phyloP scores from a whole-genome alignment of 179 eudicot genomes.

The Silene vulgaris region DNA sequence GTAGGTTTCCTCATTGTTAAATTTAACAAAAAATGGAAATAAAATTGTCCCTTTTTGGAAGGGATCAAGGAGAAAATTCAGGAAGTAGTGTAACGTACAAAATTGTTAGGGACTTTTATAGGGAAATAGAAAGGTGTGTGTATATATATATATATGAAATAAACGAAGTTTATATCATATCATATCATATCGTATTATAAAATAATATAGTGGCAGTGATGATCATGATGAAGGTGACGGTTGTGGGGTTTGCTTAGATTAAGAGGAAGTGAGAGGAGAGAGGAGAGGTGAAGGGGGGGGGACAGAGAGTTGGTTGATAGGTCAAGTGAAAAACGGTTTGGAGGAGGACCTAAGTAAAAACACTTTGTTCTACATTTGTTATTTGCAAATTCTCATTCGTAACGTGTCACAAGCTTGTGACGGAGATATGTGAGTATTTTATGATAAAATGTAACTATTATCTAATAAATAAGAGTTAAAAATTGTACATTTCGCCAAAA shows the following conservation, averaged over 20 bases:
- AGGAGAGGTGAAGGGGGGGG: slow-evolving; percentile 21
- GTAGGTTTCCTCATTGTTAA: slow-evolving; percentile 38
- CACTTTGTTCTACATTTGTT: neutral
- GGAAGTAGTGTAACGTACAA: slow-evolving; percentile 39
- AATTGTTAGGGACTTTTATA: slow-evolving; percentile 33
- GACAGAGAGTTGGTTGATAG: slow-evolving; percentile 53
- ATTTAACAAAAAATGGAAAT: neutral
- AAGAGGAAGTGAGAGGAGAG: slow-evolving; percentile 33
- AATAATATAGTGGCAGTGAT: slow-evolving; percentile 39
- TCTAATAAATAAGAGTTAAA: too few species aligned
- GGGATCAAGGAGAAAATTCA: neutral
- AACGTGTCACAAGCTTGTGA: too few species aligned
- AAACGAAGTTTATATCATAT: neutral
- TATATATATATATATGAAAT: neutral
- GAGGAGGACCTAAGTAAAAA: slow-evolving; percentile 31
- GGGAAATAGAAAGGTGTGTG: slow-evolving; percentile 29
- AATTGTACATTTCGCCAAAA: too few species aligned
- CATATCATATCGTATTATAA: neutral
- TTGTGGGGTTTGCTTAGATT: slow-evolving; percentile 69
- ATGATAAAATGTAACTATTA: too few species aligned
- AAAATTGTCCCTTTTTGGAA: neutral
- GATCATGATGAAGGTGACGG: slow-evolving; percentile 52
- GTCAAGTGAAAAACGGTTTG: slow-evolving; percentile 57
- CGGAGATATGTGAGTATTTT: too few species aligned
- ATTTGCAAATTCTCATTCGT: too few species aligned